Base-by-base conservation (phyloP, 2,329 filamentous ascomycete species). In the Paecilomyces niveus region DNA sequence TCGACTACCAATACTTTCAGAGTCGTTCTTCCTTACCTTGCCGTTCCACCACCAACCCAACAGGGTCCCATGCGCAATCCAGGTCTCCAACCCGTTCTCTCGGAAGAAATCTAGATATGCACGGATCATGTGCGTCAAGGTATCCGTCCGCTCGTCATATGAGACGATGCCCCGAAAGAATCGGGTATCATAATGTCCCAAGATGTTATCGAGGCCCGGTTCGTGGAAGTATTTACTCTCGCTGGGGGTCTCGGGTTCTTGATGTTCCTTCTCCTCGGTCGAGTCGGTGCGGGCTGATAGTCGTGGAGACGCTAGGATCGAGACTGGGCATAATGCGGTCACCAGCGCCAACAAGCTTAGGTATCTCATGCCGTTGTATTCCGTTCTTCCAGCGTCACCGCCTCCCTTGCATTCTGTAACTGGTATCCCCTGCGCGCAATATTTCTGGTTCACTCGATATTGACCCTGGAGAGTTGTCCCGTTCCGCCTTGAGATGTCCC, bases 31-130 rank as follows among this genome's bases (percentile, higher is more conserved):
- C 4, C 61, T n/a, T 71, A 83, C 81, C 74, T 79, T 79, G 58
- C 79, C 79, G 70, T 91, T 93, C 90, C 90, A 95, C 89, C 89
- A 94, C 90, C 90, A 95, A 11, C 90, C 90, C 22, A 95, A 78
- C 54, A 94, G 76, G 3, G 90, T 92, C 54, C 90, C 90, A 72
- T 95, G 90, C 45, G 90, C 90, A 59, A 95, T 85, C 90, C 90
- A 94, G 0, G 90, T 93, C 74, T 93, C 89, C 61, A 91, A 75
- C 6, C 84, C 83, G 57, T 87, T 79, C 18, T 82, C 78, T 52
- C 79, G 77, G 72, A 89, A 88, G 58, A 84, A 85, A 53, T 80
- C 79, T 52, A 94, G 81, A 74, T 94, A 94, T 55, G 89, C 86
- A 62, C 86, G 84, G 63, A 92, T 83, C 64, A 94, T 84, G 70